Conservation (phyloP, 129 eudicot species). For the Tanacetum coccineum region DNA sequence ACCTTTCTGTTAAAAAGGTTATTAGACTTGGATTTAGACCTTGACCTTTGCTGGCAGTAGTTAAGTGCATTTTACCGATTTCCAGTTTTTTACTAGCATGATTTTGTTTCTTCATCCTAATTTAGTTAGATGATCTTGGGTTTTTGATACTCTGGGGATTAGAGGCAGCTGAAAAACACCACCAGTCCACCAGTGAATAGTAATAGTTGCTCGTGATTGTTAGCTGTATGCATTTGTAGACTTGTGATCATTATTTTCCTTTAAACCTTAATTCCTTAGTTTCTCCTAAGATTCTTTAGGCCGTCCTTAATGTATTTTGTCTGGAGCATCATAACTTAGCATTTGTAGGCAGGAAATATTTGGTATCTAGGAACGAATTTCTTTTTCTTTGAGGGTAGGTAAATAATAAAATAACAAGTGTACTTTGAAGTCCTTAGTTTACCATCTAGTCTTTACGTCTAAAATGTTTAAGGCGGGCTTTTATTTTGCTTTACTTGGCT, state of each 20-base stretch:
- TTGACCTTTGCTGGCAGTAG: background rate
- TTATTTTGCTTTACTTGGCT: slow-evolving; percentile 3
- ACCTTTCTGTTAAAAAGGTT: background rate
- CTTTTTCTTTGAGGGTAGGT: background rate
- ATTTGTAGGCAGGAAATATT: slow-evolving; percentile 8
- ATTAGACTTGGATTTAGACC: background rate
- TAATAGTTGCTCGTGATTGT: background rate
- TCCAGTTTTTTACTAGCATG: background rate
- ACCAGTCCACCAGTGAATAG: no score
- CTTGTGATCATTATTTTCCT: background rate
- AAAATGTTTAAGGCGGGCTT: background rate
- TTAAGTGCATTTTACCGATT: background rate
- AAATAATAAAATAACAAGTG: background rate
- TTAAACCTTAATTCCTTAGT: slow-evolving; percentile 5
- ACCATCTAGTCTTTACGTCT: background rate
- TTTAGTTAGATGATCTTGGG: background rate
- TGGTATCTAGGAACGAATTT: background rate
- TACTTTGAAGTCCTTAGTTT: background rate
- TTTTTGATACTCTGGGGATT: slow-evolving; percentile 7
- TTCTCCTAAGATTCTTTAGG: background rate
- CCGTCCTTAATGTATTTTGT: background rate
- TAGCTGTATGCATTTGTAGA: background rate
- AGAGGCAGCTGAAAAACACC: background rate
- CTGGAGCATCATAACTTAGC: background rate
- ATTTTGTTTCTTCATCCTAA: background rate